Evolutionary conservation across 108 stramenopile genomes (phyloP), one percentile per base, ranked within the genome.

Genomic region (Fragilariopsis cylindrus): DNA sequence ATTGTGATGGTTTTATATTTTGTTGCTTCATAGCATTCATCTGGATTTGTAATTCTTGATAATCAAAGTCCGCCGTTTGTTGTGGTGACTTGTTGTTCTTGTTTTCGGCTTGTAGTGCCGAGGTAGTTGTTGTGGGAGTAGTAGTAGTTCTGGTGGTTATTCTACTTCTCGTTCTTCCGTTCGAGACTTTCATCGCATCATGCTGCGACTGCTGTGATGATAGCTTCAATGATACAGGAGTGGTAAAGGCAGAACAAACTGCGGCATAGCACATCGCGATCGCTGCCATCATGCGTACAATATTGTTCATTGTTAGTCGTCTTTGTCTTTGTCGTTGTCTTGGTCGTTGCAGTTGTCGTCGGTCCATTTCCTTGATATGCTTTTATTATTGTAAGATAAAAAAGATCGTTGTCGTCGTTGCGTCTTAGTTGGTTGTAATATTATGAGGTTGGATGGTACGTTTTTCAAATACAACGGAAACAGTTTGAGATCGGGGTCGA

Each of bases 1-100:
- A 11, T 82, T 80, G 82, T 4, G 82, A 63, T 11, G 83, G 73
- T 48, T 77, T 71, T 45, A 86, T 62, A 44, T 84, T 73, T 66
- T 76, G 72, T 16, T 69, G 43, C 47, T 75, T 65, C 69, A 92
- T 84, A 30, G 87, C 88, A 57, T 87, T 53, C n/a, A 90, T 60
- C 50, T 87, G 86, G 18, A 81, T 82, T 12, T 82, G 81, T 43
- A 92, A 68, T 82, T 92, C 92, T 87, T 92, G 89, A 21, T 85
- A 84, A 60, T 90, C 92, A 71, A 92, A 92, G 63, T 87, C 86
- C 8, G 74, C 85, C 46, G 48, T 66, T 30, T 30, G 15, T 66
- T 66, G 65, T n/a, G 12, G 12, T 53, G 12, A n/a, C 15, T 53
- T 12, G 52, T n/a, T 53, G 1, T 53, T 53, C 52, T 53, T 53